Conservation (phyloP, 2,329 filamentous ascomycete genomes). For the Ophioceras dolichostomum region DNA sequence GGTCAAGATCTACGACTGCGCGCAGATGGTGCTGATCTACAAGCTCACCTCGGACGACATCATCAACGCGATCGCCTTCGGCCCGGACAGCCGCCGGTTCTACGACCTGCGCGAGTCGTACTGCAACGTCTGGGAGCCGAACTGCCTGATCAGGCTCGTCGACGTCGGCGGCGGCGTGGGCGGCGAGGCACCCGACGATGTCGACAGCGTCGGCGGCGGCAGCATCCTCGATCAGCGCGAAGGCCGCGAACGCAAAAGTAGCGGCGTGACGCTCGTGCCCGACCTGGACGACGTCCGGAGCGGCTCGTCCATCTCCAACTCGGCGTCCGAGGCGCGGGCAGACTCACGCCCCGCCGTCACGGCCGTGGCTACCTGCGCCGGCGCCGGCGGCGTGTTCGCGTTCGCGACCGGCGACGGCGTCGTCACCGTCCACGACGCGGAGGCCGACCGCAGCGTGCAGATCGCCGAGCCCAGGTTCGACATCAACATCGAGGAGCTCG, state of each 20-base stretch:
- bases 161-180: constrained; percentile 3
- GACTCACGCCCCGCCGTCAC: not conserved
- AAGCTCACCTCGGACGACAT: constrained; percentile 1
- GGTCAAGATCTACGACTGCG: not conserved
- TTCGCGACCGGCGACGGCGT: not conserved
- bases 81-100: constrained; percentile 9
- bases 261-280: not conserved
- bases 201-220: too few relatives aligned
- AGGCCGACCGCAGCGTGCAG: too few relatives aligned
- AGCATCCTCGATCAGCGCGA: too few relatives aligned
- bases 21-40: not conserved
- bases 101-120: constrained; percentile 9
- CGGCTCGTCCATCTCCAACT: too few relatives aligned
- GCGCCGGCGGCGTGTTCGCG: not conserved
- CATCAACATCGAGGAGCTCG: not conserved
- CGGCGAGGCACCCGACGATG: not conserved
- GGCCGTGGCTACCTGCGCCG: not conserved
- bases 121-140: constrained; percentile 14
- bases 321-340: too few relatives aligned
- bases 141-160: constrained; percentile 7
- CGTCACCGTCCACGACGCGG: not conserved
- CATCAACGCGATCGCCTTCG: constrained; percentile 8
- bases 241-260: not conserved
- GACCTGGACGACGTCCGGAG: too few relatives aligned
- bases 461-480: too few relatives aligned